Conservation (phyloP, 768 basidiomycete species). For the Phlegmacium glaucopus region DNA sequence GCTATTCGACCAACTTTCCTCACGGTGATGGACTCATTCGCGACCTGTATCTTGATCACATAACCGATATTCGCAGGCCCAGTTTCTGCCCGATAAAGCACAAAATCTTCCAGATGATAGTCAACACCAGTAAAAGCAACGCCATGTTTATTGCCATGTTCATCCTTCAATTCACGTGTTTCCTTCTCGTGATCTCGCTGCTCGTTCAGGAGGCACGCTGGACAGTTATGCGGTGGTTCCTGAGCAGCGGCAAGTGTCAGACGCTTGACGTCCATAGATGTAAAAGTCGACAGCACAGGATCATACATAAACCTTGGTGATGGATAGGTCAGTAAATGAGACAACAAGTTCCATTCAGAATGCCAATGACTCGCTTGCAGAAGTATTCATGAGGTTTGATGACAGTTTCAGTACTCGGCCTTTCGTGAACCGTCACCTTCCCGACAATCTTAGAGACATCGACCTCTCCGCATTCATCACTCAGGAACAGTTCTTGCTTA, state of each 20-base stretch:
- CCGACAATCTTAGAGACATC: constrained; percentile 38
- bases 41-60: constrained; percentile 32
- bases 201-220: constrained; percentile 36
- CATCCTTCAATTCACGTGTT: constrained; percentile 28
- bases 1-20: constrained; percentile 49
- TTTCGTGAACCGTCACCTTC: constrained; percentile 44
- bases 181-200: constrained; percentile 29
- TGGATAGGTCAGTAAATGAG: neutral
- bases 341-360: neutral
- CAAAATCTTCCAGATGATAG: constrained; percentile 65
- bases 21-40: constrained; percentile 26
- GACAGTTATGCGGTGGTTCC: constrained; percentile 51
- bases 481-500: constrained; percentile 64
- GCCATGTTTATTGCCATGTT: constrained; percentile 29
- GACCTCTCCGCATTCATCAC: constrained; percentile 47
- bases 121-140: constrained; percentile 41
- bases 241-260: constrained; percentile 19
- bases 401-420: constrained; percentile 19
- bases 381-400: constrained; percentile 43
- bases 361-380: constrained; percentile 43
- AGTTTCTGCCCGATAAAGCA: constrained; percentile 41
- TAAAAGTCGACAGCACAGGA: constrained; percentile 41
- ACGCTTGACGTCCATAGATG: constrained; percentile 31
- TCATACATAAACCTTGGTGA: constrained; percentile 48
- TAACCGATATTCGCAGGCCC: constrained; percentile 60